Conservation (phyloP, 1,284 basidiomycete species). For the Trichosporon sp. region DNA sequence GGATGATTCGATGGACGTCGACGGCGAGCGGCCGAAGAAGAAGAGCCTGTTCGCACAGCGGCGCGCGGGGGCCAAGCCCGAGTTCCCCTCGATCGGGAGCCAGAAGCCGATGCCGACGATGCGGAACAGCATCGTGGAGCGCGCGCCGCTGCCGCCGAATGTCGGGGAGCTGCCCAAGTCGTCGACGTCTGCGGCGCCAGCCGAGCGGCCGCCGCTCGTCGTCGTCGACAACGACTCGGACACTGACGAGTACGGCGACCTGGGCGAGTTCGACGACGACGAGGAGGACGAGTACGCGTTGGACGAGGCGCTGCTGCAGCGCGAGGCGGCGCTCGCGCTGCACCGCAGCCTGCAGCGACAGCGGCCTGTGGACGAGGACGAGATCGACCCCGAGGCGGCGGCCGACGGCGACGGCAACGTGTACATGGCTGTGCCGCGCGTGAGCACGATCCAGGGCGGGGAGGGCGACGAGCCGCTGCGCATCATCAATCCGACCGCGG, state of each 20-base stretch:
- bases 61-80: conserved; percentile 6
- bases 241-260: conserved; percentile 33
- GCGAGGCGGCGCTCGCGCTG: conserved; percentile 44
- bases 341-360: conserved; percentile 31
- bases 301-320: conserved; percentile 41
- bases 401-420: conserved; percentile 17
- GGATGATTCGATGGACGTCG: conserved; percentile 9
- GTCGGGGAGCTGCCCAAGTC: background rate
- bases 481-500: conserved; percentile 43
- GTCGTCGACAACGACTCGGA: conserved; percentile 25
- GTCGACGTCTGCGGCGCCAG: background rate
- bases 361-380: conserved; percentile 24
- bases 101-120: conserved; percentile 29
- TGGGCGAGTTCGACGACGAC: conserved; percentile 31
- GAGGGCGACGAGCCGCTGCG: conserved; percentile 21
- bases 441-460: conserved; percentile 23
- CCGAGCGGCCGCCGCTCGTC: background rate
- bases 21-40: conserved; percentile 25
- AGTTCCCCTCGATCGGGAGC: conserved; percentile 25
- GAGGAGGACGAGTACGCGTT: conserved; percentile 46
- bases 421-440: conserved; percentile 36
- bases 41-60: conserved; percentile 36
- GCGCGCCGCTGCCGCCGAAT: background rate
- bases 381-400: conserved; percentile 25
- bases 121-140: conserved; percentile 32